Evolutionary conservation across 106 monocot species (phyloP).

Genomic region (Platanthera guangdongensis): DNA sequence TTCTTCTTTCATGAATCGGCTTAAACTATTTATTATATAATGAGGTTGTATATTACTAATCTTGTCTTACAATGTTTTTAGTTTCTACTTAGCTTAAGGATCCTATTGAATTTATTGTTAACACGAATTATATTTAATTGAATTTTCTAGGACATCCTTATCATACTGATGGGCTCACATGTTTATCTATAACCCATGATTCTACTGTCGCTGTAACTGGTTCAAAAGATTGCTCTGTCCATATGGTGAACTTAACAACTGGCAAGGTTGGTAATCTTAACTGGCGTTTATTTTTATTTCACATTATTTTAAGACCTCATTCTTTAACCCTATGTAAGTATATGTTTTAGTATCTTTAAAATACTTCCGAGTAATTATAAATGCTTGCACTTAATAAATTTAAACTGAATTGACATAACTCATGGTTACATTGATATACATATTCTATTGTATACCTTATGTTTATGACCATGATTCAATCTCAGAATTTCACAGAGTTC

Average conservation of each 20-base stretch:
- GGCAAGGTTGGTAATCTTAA: constrained; percentile 39
- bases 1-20: background rate
- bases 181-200: constrained; percentile 74
- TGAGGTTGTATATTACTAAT: background rate
- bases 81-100: background rate
- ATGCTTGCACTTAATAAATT: too few species aligned
- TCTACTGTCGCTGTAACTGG: constrained; percentile 71
- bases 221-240: constrained; percentile 64
- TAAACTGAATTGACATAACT: too few species aligned
- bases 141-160: constrained; percentile 64
- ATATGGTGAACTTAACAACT: constrained; percentile 66
- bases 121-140: background rate
- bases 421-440: too few species aligned
- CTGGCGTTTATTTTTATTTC: background rate
- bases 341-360: too few species aligned
- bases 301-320: background rate
- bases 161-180: constrained; percentile 76
- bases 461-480: background rate
- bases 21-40: background rate
- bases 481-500: too few species aligned
- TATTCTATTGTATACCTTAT: too few species aligned
- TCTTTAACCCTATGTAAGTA: background rate
- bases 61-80: background rate
- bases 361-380: background rate
- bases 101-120: background rate